Base-by-base conservation (phyloP, 768 basidiomycete genomes). In the Mycena chlorophos region DNA sequence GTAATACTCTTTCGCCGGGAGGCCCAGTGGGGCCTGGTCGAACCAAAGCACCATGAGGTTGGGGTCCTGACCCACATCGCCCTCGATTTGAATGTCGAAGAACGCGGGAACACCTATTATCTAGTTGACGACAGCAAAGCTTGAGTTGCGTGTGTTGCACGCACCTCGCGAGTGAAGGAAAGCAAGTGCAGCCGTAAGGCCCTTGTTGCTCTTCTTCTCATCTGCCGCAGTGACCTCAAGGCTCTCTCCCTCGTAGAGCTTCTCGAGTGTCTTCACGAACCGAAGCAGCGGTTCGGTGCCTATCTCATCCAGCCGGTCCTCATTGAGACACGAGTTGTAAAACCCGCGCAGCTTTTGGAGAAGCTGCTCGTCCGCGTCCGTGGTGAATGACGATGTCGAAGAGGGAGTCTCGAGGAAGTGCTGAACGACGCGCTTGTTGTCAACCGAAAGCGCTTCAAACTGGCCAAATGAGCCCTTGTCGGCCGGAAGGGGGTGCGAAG, bases 1-100 rank as follows among this genome's bases (percentile, higher is more conserved):
- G 69, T 92, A 98, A 69, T 98, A 97, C 73, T 95, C 93, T 88
- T 94, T 95, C 16, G 94, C 85, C 1, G 93, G 94, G 13, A 97
- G 84, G 38, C 92, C 91, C 14, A 96, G 75, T 6, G 71, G 74
- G 2, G 89, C 82, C 66, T 97, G 94, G 61, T 81, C 87, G 64
- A 96, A 87, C 89, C 89, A 94, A 14, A 94, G 76, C 0, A 81
- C 79, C 86, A 96, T 93, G 48, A 78, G 75, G 64, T 94, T 91
- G 0, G 95, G 92, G 64, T 97, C 92, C 4, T 83, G 78, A 6
- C 87, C 92, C 22, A 85, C 81, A 68, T 98, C 95, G 27, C 95
- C 94, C 55, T 96, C 93, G 54, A 95, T 79, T n/a, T 75, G 76
- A 61, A 94, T 88, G n/a, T 78, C 75, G 64, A 98, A 91, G 13